Base-by-base conservation (phyloP, 352 stramenopile species). In the Thraustochytrium sp. region DNA sequence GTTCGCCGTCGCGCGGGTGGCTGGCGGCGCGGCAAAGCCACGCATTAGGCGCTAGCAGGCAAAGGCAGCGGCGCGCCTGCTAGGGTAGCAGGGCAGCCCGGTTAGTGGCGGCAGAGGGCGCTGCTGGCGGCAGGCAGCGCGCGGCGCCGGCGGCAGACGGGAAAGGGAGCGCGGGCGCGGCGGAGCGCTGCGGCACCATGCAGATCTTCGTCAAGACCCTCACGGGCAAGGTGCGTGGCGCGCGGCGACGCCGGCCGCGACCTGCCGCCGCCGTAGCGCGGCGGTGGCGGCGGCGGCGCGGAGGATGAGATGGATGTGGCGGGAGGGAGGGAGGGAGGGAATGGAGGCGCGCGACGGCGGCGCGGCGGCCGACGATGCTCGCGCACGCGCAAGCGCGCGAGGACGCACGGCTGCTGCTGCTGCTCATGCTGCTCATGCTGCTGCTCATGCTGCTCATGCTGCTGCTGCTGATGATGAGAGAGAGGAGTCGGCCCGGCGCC, bases 141-240 rank as follows among this genome's bases (percentile, higher is more conserved):
- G 11, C 13, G 26, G 55, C 55, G 36, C 16, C n/a, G 34, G 61
- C 61, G n/a, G 42, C 42, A 49, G 42, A 49, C 42, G 54, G 54
- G 54, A 5, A 38, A 21, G 21, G 36, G 18, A 21, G 54, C 5
- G 54, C 5, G 54, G 5, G 54, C 5, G 54, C 18, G 54, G 54
- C 54, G 36, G 54, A 5, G 23, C 5, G 65, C 65, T 11, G 16
- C 9, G 40, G 49, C 65, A 77, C 42, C 21, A 77, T 77, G 65
- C 65, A 77, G 65, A 77, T 77, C 65, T 77, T 77, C 65, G 65
- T 77, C 11, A 77, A 77, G 65, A 77, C 65, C 65, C 65, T 77
- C 65, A 77, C 65, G 65, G 65, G 65, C 42, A 77, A 77, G 65
- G 65, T 77, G 31, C 21, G 65, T 77, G 42, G 5, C n/a, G n/a